phyloP scores from a whole-genome alignment of 805 yeast genomes.

The Cyberlindnera samutprakarnensis region DNA sequence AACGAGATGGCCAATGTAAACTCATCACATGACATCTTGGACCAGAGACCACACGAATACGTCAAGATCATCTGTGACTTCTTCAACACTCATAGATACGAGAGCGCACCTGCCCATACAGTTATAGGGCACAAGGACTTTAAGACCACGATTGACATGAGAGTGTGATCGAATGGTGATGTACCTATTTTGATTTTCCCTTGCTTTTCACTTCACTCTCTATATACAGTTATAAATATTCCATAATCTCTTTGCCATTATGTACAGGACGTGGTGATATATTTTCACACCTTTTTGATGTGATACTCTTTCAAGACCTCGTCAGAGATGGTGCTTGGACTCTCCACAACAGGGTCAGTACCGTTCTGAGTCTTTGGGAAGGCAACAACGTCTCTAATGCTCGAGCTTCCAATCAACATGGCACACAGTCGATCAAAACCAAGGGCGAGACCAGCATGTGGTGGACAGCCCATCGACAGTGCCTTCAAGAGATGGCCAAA shows the following conservation, averaged over 20 bases:
- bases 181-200: too few relatives aligned
- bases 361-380: conserved; percentile 93
- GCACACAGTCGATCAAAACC: conserved; percentile 94
- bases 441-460: conserved; percentile 95
- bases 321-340: conserved; percentile 63
- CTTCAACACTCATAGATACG: conserved; percentile 18
- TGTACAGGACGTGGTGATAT: too few relatives aligned
- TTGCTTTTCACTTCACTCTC: too few relatives aligned
- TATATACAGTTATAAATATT: too few relatives aligned
- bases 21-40: conserved; percentile 30
- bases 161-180: conserved; percentile 1
- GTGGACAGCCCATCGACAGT: conserved; percentile 89
- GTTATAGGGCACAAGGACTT: conserved; percentile 3
- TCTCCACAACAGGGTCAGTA: conserved; percentile 76
- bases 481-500: conserved; percentile 87
- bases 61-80: conserved; percentile 23
- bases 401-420: conserved; percentile 68
- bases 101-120: conserved; percentile 10
- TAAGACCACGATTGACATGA: conserved; percentile 3
- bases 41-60: conserved; percentile 31
- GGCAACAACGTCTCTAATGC: conserved; percentile 90
- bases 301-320: conserved; percentile 48
- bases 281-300: conserved; percentile 24
- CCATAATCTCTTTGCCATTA: too few relatives aligned
- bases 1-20: conserved; percentile 18